Percentiles rank a stretch among this genome's conserved stretches.
Evolutionary conservation across 2,329 filamentous ascomycete species (phyloP).

Genomic region (Colletotrichum sp.): DNA sequence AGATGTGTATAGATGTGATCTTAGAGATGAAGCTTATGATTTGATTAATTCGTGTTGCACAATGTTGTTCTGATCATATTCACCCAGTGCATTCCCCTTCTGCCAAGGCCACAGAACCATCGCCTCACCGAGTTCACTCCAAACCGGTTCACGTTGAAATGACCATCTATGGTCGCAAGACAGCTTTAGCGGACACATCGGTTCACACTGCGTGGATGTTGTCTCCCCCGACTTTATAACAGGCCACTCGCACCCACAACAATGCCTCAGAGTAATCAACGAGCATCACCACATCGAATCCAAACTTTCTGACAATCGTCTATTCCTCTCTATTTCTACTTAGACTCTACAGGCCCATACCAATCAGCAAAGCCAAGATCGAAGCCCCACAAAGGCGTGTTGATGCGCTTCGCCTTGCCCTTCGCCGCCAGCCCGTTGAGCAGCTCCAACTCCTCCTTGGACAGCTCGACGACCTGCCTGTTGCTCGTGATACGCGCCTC

Average conservation of each 20-base stretch:
- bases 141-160: too few relatives aligned
- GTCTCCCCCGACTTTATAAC: too few relatives aligned
- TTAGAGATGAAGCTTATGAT: not conserved
- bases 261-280: too few relatives aligned
- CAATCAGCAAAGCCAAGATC: not conserved
- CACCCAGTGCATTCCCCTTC: too few relatives aligned
- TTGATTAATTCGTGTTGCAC: not conserved
- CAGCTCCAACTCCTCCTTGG: not conserved
- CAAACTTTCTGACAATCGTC: too few relatives aligned
- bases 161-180: too few relatives aligned
- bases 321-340: not conserved
- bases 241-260: too few relatives aligned
- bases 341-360: not conserved
- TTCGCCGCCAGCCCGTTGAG: not conserved
- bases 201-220: too few relatives aligned
- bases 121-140: fast-evolving
- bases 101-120: fast-evolving
- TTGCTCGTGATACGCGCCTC: not conserved
- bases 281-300: too few relatives aligned
- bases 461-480: not conserved
- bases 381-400: not conserved
- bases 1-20: not conserved
- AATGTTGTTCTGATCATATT: too few relatives aligned
- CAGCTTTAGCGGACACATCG: too few relatives aligned
- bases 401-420: not conserved